phyloP scores from a whole-genome alignment of 495 filamentous ascomycete genomes.

The Tuber calosporum region DNA sequence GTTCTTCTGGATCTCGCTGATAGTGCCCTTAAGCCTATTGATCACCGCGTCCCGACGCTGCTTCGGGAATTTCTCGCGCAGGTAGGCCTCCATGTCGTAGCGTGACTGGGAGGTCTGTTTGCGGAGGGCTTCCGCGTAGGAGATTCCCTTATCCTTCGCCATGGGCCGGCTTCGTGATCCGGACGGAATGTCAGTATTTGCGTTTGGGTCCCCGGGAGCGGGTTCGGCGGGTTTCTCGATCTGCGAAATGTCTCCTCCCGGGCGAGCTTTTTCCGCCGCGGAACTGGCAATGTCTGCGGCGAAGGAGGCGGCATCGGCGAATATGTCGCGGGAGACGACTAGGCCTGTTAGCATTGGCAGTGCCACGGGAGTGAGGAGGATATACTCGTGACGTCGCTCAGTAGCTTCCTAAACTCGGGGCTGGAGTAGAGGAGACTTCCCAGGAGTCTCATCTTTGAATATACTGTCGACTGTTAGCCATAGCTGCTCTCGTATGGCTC shows the following conservation, averaged over 20 bases:
- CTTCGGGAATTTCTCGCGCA: conserved; percentile 40
- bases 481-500: neutral
- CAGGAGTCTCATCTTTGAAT: conserved; percentile 25
- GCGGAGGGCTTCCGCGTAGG: conserved; percentile 19
- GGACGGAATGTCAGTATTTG: conserved; percentile 10
- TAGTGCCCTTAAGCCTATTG: conserved; percentile 33
- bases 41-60: conserved; percentile 40
- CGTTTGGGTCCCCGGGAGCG: conserved; percentile 4
- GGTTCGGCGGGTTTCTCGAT: conserved; percentile 23
- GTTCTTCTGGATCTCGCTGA: conserved; percentile 36
- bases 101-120: conserved; percentile 21
- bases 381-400: conserved; percentile 31
- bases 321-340: conserved; percentile 39
- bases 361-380: neutral
- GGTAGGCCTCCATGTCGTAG: conserved; percentile 38
- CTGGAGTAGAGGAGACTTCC: conserved; percentile 38
- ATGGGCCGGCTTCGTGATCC: neutral
- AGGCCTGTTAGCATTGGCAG: neutral
- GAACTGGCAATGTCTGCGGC: conserved; percentile 20
- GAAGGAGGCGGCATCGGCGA: conserved; percentile 39
- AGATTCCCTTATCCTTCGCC: conserved; percentile 32
- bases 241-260: conserved; percentile 23
- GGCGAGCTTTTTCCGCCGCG: conserved; percentile 31
- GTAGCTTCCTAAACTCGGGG: conserved; percentile 36
- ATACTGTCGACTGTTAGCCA: conserved; percentile 18